Evolutionary conservation across 2,329 filamentous ascomycete species (phyloP).

Genomic region (Atkinsonella hypoxylon): DNA sequence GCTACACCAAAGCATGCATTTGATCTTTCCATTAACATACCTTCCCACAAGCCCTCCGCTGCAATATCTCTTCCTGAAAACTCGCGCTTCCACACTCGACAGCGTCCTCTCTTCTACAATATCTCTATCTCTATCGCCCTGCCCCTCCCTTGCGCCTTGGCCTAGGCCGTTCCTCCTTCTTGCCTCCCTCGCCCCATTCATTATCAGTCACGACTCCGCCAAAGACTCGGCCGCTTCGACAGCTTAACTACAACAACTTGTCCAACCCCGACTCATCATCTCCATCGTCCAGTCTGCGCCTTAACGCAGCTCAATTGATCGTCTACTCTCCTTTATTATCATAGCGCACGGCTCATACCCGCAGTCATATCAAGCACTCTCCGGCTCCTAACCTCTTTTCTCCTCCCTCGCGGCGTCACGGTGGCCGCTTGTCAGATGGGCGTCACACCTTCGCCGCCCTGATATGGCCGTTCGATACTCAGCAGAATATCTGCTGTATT

Average conservation of each 20-base stretch:
- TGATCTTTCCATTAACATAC: not conserved
- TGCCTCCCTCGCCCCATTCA: slow-evolving; percentile 1
- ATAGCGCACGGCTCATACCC: not conserved
- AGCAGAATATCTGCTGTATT: slow-evolving; percentile 59
- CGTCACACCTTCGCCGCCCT: slow-evolving; percentile 20
- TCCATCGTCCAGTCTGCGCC: not conserved
- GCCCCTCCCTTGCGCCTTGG: not conserved
- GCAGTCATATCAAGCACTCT: not conserved
- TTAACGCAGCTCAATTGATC: not conserved
- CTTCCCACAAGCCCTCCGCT: not conserved
- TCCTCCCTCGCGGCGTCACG: slow-evolving; percentile 10
- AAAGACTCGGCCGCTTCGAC: slow-evolving; percentile 1
- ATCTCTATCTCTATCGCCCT: not conserved
- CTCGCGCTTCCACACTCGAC: not conserved
- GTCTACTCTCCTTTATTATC: not conserved
- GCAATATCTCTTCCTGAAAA: not conserved
- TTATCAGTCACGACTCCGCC: slow-evolving; percentile 1
- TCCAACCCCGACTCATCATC: not conserved
- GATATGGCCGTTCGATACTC: slow-evolving; percentile 57
- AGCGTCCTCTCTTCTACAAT: not conserved
- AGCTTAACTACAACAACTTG: not conserved
- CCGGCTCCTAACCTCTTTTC: not conserved
- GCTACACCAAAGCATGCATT: not conserved
- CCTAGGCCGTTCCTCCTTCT: not conserved
- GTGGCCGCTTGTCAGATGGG: slow-evolving; percentile 22